A percentile compares a stretch with the other conserved stretches of the same genome.
phyloP scores from a whole-genome alignment of 2,329 filamentous ascomycete species.

The Fusarium sp. region DNA sequence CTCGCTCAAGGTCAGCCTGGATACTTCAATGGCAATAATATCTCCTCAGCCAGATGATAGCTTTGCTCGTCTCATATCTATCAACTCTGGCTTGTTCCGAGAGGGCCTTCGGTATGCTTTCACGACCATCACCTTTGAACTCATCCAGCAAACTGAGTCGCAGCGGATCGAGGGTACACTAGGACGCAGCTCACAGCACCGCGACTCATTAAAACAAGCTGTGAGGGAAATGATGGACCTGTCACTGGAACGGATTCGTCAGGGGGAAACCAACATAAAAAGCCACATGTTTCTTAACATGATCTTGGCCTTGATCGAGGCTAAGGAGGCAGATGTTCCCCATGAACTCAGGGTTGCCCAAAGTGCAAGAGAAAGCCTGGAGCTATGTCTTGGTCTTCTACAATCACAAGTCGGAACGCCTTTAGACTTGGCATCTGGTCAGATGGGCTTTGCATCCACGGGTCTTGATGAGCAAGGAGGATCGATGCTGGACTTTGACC shows the following conservation, averaged over 20 bases:
- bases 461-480: not conserved
- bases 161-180: slow-evolving; percentile 47
- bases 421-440: not conserved
- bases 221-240: slow-evolving; percentile 45
- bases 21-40: slow-evolving; percentile 54
- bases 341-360: slow-evolving; percentile 46
- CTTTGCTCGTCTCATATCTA: slow-evolving; percentile 52
- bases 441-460: not conserved
- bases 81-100: slow-evolving; percentile 56
- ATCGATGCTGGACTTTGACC: not conserved
- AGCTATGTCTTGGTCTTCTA: slow-evolving; percentile 47
- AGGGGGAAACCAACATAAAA: slow-evolving; percentile 60
- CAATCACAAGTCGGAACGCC: slow-evolving; percentile 4
- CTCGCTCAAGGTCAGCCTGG: slow-evolving; percentile 61
- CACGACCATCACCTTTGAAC: slow-evolving; percentile 50
- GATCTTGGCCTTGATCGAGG: slow-evolving; percentile 54
- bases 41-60: slow-evolving; percentile 50
- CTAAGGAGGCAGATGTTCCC: slow-evolving; percentile 43
- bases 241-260: slow-evolving; percentile 48
- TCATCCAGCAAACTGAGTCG: slow-evolving; percentile 48
- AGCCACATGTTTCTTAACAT: slow-evolving; percentile 54
- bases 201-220: slow-evolving; percentile 48
- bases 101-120: slow-evolving; percentile 51
- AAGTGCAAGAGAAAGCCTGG: slow-evolving; percentile 50
- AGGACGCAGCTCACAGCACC: slow-evolving; percentile 40